Conservation (phyloP, 129 eudicot species). For the Calendula officinalis region DNA sequence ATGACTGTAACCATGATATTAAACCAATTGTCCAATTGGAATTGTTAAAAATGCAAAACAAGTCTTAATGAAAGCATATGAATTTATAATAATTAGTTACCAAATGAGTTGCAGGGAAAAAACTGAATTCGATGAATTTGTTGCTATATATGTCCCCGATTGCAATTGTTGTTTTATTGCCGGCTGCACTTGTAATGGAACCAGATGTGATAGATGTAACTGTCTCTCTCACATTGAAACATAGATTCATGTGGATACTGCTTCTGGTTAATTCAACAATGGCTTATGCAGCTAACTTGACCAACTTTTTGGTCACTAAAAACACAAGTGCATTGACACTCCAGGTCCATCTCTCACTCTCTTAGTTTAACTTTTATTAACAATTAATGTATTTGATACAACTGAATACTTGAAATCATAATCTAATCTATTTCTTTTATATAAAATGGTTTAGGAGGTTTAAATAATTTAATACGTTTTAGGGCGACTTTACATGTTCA, state of each 20-base stretch:
- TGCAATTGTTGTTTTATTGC: conserved; percentile 75
- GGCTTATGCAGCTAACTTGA: conserved; percentile 94
- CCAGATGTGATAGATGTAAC: conserved; percentile 74
- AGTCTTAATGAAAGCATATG: background rate
- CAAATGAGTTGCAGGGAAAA: conserved; percentile 57
- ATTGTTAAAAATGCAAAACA: too few relatives aligned
- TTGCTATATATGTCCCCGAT: conserved; percentile 95
- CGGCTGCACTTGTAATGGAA: conserved; percentile 85
- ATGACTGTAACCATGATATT: too few relatives aligned
- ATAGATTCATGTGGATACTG: conserved; percentile 70
- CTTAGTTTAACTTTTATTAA: background rate
- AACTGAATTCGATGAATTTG: conserved; percentile 96
- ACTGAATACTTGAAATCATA: too few relatives aligned
- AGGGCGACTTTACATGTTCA: too few relatives aligned
- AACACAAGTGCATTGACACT: conserved; percentile 97
- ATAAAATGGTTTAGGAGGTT: too few relatives aligned
- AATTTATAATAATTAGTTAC: background rate
- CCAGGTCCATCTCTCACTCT: conserved; percentile 51
- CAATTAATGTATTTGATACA: too few relatives aligned
- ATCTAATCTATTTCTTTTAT: too few relatives aligned
- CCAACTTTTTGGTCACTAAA: conserved; percentile 95
- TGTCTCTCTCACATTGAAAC: conserved; percentile 51
- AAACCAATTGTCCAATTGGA: too few relatives aligned
- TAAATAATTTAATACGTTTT: too few relatives aligned
- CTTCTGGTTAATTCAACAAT: conserved; percentile 66